Conservation (phyloP, 352 stramenopile genomes). For the Pythium insidiosum region DNA sequence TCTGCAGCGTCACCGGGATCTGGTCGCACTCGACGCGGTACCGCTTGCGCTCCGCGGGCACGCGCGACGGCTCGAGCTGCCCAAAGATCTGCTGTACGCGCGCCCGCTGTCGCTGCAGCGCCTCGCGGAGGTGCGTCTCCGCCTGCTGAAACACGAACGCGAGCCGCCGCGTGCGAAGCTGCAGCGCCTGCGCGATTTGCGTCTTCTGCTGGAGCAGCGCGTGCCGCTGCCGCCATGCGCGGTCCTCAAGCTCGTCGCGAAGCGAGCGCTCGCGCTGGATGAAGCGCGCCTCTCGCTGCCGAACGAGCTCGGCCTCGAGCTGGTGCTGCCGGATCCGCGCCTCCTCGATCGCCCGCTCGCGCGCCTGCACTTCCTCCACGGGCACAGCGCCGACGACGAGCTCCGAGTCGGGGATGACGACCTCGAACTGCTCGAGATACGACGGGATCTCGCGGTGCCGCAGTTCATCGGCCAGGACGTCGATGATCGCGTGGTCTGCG, state of each 20-base stretch:
- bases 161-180: slow-evolving; percentile 41
- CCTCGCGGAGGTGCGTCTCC: slow-evolving; percentile 42
- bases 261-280: slow-evolving; percentile 28
- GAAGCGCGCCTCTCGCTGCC: slow-evolving; percentile 35
- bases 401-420: slow-evolving; percentile 52
- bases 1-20: slow-evolving; percentile 68
- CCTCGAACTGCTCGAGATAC: slow-evolving; percentile 66
- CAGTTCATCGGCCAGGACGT: slow-evolving; percentile 35
- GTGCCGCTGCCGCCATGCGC: slow-evolving; percentile 28
- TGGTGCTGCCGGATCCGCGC: slow-evolving; percentile 35
- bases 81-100: slow-evolving; percentile 59
- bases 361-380: slow-evolving; percentile 46
- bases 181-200: slow-evolving; percentile 31
- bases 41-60: slow-evolving; percentile 30
- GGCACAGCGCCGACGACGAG: slow-evolving; percentile 52
- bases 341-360: slow-evolving; percentile 53
- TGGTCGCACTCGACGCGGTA: slow-evolving; percentile 68
- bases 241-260: slow-evolving; percentile 25
- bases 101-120: slow-evolving; percentile 52
- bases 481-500: slow-evolving; percentile 34
- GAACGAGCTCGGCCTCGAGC: slow-evolving; percentile 40
- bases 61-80: slow-evolving; percentile 23
- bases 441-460: slow-evolving; percentile 30
- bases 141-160: slow-evolving; percentile 67
- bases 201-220: slow-evolving; percentile 32